Percentiles rank a stretch among this genome's conserved stretches.
These are phyloP conservation scores for Coprinopsis strossmayeri DNA, from an alignment of 768 basidiomycete species.

Conservation along the genomic window DNA sequence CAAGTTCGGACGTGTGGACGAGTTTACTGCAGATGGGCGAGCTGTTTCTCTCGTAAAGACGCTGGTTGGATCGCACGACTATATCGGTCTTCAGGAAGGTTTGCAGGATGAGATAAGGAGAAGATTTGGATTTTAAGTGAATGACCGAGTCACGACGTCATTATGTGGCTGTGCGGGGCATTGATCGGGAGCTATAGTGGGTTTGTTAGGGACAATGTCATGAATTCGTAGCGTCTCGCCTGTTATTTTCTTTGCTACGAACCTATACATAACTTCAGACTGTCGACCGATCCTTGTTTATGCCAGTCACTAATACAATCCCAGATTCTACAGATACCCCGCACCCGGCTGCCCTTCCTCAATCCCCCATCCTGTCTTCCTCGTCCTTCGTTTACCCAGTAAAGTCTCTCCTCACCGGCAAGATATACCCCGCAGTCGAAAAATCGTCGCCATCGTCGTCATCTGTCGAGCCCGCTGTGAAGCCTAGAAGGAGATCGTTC, in stretches of 20 bases:
- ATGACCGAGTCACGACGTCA: too few relatives aligned
- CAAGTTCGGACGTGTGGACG: constrained; percentile 53
- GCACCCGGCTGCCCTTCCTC: neutral
- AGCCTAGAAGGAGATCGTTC: neutral
- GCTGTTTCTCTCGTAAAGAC: constrained; percentile 58
- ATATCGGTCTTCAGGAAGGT: constrained; percentile 61
- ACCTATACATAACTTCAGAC: too few relatives aligned
- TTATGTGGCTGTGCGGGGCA: too few relatives aligned
- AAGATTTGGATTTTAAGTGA: constrained; percentile 1
- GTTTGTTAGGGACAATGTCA: too few relatives aligned
- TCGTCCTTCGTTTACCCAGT: constrained; percentile 34
- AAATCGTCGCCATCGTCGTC: neutral
- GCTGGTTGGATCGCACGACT: constrained; percentile 56
- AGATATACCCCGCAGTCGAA: constrained; percentile 25
- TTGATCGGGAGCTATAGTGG: too few relatives aligned
- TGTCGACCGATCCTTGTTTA: too few relatives aligned
- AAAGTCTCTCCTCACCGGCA: constrained; percentile 30
- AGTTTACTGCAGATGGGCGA: constrained; percentile 39
- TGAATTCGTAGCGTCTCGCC: too few relatives aligned
- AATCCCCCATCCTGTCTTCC: constrained; percentile 1
- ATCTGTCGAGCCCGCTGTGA: neutral
- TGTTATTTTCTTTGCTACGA: too few relatives aligned
- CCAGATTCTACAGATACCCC: neutral
- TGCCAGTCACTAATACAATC: neutral
- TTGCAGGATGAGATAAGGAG: constrained; percentile 54